Evolutionary conservation across 192 early-diverging fungal genomes (phyloP).

Genomic region (Mortierella antarctica): DNA sequence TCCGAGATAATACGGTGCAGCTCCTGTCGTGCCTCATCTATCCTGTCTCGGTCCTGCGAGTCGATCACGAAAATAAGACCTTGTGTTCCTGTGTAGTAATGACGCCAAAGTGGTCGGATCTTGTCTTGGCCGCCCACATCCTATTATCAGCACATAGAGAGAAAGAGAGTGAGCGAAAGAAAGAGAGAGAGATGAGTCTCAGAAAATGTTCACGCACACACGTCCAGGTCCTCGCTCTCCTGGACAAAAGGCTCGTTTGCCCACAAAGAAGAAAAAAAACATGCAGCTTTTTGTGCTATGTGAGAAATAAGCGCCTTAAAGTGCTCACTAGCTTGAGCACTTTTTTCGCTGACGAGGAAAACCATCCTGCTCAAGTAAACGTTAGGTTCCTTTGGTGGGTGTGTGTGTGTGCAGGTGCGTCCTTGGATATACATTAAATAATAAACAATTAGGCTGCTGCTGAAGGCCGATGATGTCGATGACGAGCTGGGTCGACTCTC

Average conservation of each 20-base stretch:
- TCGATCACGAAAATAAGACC: constrained; percentile 91
- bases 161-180: background rate
- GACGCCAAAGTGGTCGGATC: constrained; percentile 88
- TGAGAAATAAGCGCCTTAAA: too few species aligned
- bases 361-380: background rate
- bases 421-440: too few species aligned
- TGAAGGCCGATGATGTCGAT: too few species aligned
- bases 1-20: constrained; percentile 86
- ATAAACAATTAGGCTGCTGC: too few species aligned
- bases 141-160: constrained; percentile 38
- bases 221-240: too few species aligned
- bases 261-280: background rate
- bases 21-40: constrained; percentile 87
- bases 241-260: too few species aligned
- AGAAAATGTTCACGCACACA: too few species aligned
- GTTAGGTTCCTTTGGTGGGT: too few species aligned
- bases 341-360: background rate
- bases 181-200: background rate
- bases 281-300: too few species aligned
- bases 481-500: too few species aligned
- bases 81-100: constrained; percentile 87
- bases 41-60: constrained; percentile 87
- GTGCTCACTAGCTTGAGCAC: too few species aligned
- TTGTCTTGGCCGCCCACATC: constrained; percentile 94
- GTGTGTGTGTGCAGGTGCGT: too few species aligned